phyloP scores from a whole-genome alignment of 495 filamentous ascomycete genomes.

The Penicillium manginii region DNA sequence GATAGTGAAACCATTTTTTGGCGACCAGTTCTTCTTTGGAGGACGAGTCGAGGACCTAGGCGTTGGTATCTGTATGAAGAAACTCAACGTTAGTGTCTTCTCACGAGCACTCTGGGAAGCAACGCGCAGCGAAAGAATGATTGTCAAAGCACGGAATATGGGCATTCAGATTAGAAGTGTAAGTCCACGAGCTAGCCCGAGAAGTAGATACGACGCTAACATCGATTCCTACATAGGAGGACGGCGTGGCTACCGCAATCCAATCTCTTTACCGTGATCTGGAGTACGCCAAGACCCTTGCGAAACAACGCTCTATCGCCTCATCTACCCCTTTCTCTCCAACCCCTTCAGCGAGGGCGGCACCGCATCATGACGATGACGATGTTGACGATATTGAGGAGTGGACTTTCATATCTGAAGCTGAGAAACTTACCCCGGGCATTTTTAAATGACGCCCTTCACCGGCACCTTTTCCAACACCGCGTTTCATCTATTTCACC shows the following conservation, averaged over 20 bases:
- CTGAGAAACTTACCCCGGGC: constrained; percentile 37
- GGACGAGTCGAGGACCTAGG: constrained; percentile 87
- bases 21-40: constrained; percentile 97
- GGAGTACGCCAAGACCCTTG: constrained; percentile 89
- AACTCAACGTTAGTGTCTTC: constrained; percentile 81
- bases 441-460: constrained; percentile 14
- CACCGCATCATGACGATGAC: constrained; percentile 44
- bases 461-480: constrained; percentile 1
- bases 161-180: constrained; percentile 88
- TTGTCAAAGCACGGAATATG: constrained; percentile 76
- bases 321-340: constrained; percentile 49
- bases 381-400: constrained; percentile 58
- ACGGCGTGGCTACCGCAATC: constrained; percentile 86
- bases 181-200: constrained; percentile 30
- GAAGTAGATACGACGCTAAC: neutral
- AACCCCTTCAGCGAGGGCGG: constrained; percentile 38
- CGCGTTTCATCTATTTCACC: constrained; percentile 12
- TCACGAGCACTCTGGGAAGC: constrained; percentile 89
- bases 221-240: constrained; percentile 60
- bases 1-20: constrained; percentile 96
- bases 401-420: constrained; percentile 77
- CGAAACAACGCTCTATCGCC: constrained; percentile 60
- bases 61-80: constrained; percentile 87
- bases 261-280: constrained; percentile 94
- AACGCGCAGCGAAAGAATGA: constrained; percentile 86